phyloP scores from a whole-genome alignment of 2,329 filamentous ascomycete species.

The Taxawa tesnikishii region DNA sequence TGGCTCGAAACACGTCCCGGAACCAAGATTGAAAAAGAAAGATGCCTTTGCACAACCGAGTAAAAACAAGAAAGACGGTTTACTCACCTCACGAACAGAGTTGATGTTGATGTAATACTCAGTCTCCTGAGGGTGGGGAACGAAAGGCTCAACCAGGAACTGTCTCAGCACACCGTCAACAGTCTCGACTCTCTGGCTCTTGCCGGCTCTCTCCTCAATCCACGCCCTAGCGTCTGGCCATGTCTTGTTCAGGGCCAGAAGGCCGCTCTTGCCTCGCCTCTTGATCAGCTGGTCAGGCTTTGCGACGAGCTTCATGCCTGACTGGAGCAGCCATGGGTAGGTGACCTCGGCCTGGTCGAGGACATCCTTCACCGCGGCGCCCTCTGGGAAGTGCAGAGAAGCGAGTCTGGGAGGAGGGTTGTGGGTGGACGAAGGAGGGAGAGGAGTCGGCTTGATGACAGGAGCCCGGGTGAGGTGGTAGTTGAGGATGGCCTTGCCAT shows the following conservation, averaged over 20 bases:
- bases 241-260: conserved; percentile 91
- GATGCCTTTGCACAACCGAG: background rate
- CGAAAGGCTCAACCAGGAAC: conserved; percentile 97
- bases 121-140: conserved; percentile 86
- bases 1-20: too few species aligned
- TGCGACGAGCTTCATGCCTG: conserved; percentile 85
- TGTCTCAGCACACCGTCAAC: conserved; percentile 79
- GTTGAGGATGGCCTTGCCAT: conserved; percentile 99
- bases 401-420: conserved; percentile 86
- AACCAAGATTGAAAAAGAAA: background rate
- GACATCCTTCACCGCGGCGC: conserved; percentile 67
- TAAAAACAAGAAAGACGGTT: conserved; percentile 14
- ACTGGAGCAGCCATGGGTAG: conserved; percentile 85
- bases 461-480: conserved; percentile 97
- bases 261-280: conserved; percentile 96
- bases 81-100: conserved; percentile 95
- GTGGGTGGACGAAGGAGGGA: conserved; percentile 72
- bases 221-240: conserved; percentile 91
- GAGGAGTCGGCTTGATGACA: conserved; percentile 95
- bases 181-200: conserved; percentile 86
- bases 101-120: conserved; percentile 99
- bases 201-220: conserved; percentile 85
- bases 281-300: conserved; percentile 99
- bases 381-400: conserved; percentile 84
- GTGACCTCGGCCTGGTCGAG: conserved; percentile 92